A percentile compares a stretch with the other conserved stretches of the same genome.
Evolutionary conservation across 2,329 filamentous ascomycete species (phyloP).

Genomic region (Talaromyces verruculosus): DNA sequence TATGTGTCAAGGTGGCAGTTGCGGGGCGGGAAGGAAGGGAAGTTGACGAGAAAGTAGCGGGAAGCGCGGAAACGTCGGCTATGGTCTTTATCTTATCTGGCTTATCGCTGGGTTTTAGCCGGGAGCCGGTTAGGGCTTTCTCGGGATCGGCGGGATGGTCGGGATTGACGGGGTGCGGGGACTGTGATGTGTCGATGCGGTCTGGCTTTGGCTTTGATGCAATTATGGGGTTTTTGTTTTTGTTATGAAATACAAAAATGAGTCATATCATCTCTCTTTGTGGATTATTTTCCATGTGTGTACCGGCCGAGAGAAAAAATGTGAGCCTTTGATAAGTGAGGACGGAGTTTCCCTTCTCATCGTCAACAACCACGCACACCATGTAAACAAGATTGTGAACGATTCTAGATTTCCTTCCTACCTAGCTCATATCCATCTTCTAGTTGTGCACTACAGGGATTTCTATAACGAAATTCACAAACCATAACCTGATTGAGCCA

Average conservation of each 20-base stretch:
- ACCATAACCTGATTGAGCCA: neutral
- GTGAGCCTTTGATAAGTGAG: neutral
- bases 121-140: neutral
- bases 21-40: neutral
- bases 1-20: neutral
- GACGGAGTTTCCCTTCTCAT: neutral
- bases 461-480: neutral
- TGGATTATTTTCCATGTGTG: no score
- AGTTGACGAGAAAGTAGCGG: neutral
- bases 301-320: neutral
- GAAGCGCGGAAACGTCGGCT: slow-evolving; percentile 10
- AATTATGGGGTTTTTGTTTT: neutral
- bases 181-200: neutral
- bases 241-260: neutral
- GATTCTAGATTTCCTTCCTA: no score
- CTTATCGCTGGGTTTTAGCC: neutral
- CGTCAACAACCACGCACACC: neutral
- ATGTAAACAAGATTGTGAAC: neutral
- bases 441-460: neutral
- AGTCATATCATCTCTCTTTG: neutral
- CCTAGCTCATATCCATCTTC: neutral
- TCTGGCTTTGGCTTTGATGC: neutral
- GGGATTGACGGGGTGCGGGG: neutral
- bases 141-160: slow-evolving; percentile 1
- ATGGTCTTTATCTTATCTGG: neutral